phyloP scores from a whole-genome alignment of 1,139 yeast species.

The Hyphopichia khmerensis region DNA sequence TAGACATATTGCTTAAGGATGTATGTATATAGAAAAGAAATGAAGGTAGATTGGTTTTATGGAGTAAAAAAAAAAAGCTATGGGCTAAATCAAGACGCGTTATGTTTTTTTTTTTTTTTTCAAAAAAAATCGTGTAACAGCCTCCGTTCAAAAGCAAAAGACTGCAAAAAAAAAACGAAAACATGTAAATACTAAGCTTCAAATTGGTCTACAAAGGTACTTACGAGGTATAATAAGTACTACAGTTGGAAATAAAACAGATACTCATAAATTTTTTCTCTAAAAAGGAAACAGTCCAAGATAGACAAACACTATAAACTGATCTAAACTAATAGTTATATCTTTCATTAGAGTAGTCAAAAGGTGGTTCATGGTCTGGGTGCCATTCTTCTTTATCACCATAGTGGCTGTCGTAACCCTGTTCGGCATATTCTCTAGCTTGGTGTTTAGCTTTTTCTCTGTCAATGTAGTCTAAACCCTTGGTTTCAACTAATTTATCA shows the following conservation, averaged over 20 bases:
- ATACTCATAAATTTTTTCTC: not conserved
- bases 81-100: not conserved
- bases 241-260: not conserved
- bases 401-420: conserved; percentile 28
- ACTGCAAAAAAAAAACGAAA: too few species aligned
- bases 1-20: conserved; percentile 36
- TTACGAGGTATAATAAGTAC: too few species aligned
- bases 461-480: conserved; percentile 35
- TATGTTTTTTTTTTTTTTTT: not conserved
- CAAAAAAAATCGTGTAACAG: too few species aligned
- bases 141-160: too few species aligned
- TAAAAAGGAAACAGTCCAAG: not conserved
- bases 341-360: conserved; percentile 23
- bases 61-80: not conserved
- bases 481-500: conserved; percentile 34
- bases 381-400: conserved; percentile 27
- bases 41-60: not conserved
- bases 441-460: conserved; percentile 22
- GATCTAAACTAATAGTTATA: conserved; percentile 10
- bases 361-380: conserved; percentile 27
- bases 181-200: too few species aligned
- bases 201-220: too few species aligned
- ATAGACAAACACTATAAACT: too few species aligned
- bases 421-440: conserved; percentile 20
- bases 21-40: not conserved